A percentile compares a stretch with the other conserved stretches of the same genome.
These are phyloP conservation scores for Aspergillus amoenus DNA, from an alignment of 2,329 filamentous ascomycete species.

Conservation along the genomic window DNA sequence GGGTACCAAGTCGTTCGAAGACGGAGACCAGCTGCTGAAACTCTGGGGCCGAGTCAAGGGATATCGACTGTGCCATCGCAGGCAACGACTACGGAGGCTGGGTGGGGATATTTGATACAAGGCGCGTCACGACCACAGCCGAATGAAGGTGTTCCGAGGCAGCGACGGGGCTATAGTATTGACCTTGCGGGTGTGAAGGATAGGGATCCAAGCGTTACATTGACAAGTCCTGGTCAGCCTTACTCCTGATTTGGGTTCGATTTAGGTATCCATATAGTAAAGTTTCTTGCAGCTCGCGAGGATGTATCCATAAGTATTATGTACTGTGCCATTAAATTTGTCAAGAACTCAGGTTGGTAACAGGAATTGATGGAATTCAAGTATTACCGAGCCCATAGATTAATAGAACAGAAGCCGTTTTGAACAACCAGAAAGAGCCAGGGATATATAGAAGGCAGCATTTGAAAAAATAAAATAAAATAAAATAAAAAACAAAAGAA, in stretches of 20 bases:
- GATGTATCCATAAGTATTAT: background rate
- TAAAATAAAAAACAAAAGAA: background rate
- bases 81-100: background rate
- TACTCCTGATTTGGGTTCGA: background rate
- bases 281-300: background rate
- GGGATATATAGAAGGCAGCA: background rate
- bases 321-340: background rate
- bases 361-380: too few species aligned
- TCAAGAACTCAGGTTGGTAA: background rate
- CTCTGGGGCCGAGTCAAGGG: background rate
- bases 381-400: background rate
- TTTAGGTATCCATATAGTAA: background rate
- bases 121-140: constrained; percentile 18
- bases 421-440: background rate
- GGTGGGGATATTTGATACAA: background rate
- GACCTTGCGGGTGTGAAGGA: constrained; percentile 19
- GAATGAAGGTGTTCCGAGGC: constrained; percentile 30
- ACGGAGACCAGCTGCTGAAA: constrained; percentile 33
- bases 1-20: constrained; percentile 76
- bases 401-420: background rate
- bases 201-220: background rate
- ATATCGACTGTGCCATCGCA: background rate
- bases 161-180: constrained; percentile 21
- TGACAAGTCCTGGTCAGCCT: constrained; percentile 10
- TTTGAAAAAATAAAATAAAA: constrained; percentile 23